Evolutionary conservation across 371 early-diverging fungal genomes (phyloP).

Genomic region (Mucor saturninus): DNA sequence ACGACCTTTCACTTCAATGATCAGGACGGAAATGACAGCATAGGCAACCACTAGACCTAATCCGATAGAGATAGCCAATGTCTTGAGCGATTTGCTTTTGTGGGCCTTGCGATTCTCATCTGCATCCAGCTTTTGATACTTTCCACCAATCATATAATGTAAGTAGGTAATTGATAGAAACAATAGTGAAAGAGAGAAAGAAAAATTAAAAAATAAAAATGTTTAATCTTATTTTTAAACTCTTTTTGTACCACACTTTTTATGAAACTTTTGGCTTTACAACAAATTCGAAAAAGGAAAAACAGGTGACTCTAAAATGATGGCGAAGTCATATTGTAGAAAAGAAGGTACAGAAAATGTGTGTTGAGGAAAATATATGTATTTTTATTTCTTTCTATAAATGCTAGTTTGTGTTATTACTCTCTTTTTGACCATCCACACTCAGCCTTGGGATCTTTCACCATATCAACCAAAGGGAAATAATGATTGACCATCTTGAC

Average conservation of each 20-base stretch:
- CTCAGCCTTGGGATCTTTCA: conserved; percentile 55
- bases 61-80: not conserved
- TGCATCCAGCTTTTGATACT: not conserved
- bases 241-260: not conserved
- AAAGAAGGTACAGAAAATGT: too few relatives aligned
- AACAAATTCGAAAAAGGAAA: too few relatives aligned
- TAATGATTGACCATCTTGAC: conserved; percentile 85
- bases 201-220: not conserved
- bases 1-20: conserved; percentile 20
- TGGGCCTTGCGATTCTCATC: not conserved
- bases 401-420: conserved; percentile 5
- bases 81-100: not conserved
- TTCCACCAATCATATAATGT: not conserved
- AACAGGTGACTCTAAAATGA: too few relatives aligned
- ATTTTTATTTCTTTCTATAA: not conserved
- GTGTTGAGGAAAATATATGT: not conserved
- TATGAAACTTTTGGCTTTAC: too few relatives aligned
- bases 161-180: not conserved
- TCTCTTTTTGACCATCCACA: conserved; percentile 59
- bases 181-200: not conserved
- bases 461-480: conserved; percentile 66
- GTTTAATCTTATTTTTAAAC: too few relatives aligned
- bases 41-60: conserved; percentile 16
- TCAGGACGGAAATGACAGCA: conserved; percentile 5
- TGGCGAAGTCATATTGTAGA: too few relatives aligned